Conservation (phyloP, 108 stramenopile genomes). For the Thalassiosira profunda region DNA sequence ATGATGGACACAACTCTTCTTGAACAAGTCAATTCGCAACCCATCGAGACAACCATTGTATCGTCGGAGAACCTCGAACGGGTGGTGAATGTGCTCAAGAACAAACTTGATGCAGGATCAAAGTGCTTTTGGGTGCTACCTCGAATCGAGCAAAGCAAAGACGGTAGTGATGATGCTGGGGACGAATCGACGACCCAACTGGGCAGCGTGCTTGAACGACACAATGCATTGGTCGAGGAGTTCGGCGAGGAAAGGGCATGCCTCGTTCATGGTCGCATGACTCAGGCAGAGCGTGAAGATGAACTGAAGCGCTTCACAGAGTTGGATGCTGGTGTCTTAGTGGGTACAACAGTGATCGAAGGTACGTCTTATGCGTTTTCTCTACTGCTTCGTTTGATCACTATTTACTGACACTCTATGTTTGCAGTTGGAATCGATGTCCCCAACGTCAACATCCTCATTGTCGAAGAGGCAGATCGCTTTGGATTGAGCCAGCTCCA, state of each 20-base stretch:
- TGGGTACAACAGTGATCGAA: conserved; percentile 98
- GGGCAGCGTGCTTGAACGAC: too few relatives aligned
- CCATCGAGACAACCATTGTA: conserved; percentile 84
- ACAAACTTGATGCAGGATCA: conserved; percentile 85
- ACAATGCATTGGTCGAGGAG: too few relatives aligned
- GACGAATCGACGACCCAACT: too few relatives aligned
- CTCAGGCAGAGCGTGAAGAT: conserved; percentile 67
- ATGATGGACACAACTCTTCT: conserved; percentile 93
- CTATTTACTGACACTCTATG: too few relatives aligned
- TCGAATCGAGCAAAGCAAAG: conserved; percentile 77
- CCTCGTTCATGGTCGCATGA: conserved; percentile 93
- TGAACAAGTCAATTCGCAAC: conserved; percentile 91
- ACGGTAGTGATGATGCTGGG: neutral
- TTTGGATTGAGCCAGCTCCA: conserved; percentile 97
- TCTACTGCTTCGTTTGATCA: too few relatives aligned
- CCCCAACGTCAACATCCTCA: conserved; percentile 94
- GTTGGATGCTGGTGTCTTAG: conserved; percentile 86
- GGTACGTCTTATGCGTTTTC: too few relatives aligned
- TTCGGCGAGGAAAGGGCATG: conserved; percentile 64
- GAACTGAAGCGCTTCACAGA: conserved; percentile 89
- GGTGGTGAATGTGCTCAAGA: conserved; percentile 67
- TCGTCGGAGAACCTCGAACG: conserved; percentile 72
- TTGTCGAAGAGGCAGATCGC: conserved; percentile 90
- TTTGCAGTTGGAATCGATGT: conserved; percentile 98
- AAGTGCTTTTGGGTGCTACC: conserved; percentile 95